phyloP scores from a whole-genome alignment of 2,329 filamentous ascomycete species.

The Westerdykella ornata region DNA sequence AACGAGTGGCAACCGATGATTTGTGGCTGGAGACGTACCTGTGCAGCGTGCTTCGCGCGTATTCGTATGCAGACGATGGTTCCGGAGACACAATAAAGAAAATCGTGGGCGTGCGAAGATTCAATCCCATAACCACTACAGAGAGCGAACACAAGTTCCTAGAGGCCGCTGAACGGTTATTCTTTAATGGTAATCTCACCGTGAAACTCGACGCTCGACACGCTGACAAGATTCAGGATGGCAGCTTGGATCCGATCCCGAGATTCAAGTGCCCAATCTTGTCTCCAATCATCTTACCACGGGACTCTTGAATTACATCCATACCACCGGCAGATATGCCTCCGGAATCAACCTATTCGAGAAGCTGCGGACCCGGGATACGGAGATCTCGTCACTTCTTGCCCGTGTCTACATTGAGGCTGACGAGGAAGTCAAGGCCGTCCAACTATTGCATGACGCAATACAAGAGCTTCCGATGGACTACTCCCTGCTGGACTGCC shows the following conservation, averaged over 20 bases:
- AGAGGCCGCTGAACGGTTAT: constrained; percentile 86
- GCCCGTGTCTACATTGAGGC: constrained; percentile 89
- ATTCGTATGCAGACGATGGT: constrained; percentile 93
- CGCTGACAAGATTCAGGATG: constrained; percentile 55
- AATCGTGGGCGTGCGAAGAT: constrained; percentile 92
- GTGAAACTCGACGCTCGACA: neutral
- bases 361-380: constrained; percentile 82
- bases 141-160: constrained; percentile 96
- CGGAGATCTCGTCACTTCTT: constrained; percentile 88
- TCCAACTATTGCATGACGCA: constrained; percentile 79
- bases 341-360: constrained; percentile 98
- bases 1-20: constrained; percentile 84
- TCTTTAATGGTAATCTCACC: constrained; percentile 56
- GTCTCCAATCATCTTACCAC: constrained; percentile 93
- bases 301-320: constrained; percentile 90
- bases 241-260: constrained; percentile 92
- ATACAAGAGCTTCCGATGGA: constrained; percentile 94
- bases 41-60: constrained; percentile 87
- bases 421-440: constrained; percentile 93
- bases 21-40: constrained; percentile 97
- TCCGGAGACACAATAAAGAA: constrained; percentile 91
- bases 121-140: constrained; percentile 97
- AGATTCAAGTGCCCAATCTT: constrained; percentile 94
- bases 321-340: constrained; percentile 87
- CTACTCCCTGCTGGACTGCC: constrained; percentile 90